These are phyloP conservation scores for Neoascochyta sp. DNA, from an alignment of 2,329 filamentous ascomycete species.

Conservation along the genomic window DNA sequence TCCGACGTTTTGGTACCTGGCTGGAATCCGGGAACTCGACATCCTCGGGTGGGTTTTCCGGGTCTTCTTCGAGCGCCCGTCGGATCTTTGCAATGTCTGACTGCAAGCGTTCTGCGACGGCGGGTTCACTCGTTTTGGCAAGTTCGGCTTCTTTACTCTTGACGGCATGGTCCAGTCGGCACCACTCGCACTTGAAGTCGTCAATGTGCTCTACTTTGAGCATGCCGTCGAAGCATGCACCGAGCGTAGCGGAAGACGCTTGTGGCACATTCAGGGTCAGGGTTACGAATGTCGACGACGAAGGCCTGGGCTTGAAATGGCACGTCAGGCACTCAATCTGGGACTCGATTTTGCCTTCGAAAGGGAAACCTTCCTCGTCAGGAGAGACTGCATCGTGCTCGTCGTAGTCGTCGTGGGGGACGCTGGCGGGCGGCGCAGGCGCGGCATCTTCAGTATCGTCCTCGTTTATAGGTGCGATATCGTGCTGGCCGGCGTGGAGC, in stretches of 20 bases:
- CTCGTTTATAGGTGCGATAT: constrained; percentile 14
- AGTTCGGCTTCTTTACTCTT: constrained; percentile 60
- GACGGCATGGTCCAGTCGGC: constrained; percentile 77
- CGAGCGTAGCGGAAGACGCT: constrained; percentile 70
- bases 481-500: constrained; percentile 47
- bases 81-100: constrained; percentile 63
- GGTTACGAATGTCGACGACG: constrained; percentile 82
- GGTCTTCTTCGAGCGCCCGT: constrained; percentile 70
- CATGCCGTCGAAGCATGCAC: constrained; percentile 86
- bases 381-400: constrained; percentile 11
- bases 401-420: constrained; percentile 33
- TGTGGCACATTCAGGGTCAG: constrained; percentile 89
- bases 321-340: constrained; percentile 91
- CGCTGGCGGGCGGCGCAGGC: constrained; percentile 16
- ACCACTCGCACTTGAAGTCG: constrained; percentile 93
- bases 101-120: constrained; percentile 49
- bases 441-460: constrained; percentile 23
- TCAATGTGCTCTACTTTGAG: constrained; percentile 96
- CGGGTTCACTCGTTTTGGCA: constrained; percentile 34
- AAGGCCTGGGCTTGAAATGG: constrained; percentile 81
- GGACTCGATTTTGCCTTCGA: constrained; percentile 90
- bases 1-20: constrained; percentile 73
- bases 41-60: constrained; percentile 69
- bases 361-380: constrained; percentile 73
- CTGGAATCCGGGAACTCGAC: constrained; percentile 71